These are phyloP conservation scores for Penicillium coffeae DNA, from an alignment of 495 filamentous ascomycete species.

Conservation along the genomic window DNA sequence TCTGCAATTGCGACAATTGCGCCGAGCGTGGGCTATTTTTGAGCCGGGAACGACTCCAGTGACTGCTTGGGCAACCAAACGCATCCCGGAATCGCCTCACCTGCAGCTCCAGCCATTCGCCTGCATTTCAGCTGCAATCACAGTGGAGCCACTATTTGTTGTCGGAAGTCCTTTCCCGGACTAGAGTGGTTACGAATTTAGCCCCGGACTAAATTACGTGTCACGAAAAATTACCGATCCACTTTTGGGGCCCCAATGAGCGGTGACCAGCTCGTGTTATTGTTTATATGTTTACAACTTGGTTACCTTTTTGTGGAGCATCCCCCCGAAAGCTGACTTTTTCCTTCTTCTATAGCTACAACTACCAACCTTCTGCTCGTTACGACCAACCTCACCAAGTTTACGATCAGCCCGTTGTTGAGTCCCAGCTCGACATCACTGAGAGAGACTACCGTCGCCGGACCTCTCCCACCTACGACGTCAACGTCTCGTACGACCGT, in stretches of 20 bases:
- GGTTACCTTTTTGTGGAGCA: conserved; percentile 6
- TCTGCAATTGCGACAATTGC: too few relatives aligned
- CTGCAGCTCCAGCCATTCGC: too few relatives aligned
- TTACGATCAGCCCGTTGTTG: conserved; percentile 48
- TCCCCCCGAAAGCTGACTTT: conserved; percentile 17
- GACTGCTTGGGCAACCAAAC: conserved; percentile 4
- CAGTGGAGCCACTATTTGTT: conserved; percentile 20
- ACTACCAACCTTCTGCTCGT: conserved; percentile 51
- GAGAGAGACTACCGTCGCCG: conserved; percentile 83
- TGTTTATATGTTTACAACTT: conserved; percentile 28
- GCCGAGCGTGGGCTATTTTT: too few relatives aligned
- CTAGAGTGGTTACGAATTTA: conserved; percentile 28
- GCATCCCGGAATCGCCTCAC: not conserved
- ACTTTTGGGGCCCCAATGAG: conserved; percentile 24
- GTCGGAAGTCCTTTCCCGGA: conserved; percentile 20
- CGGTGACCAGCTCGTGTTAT: conserved; percentile 28
- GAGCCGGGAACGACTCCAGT: not conserved
- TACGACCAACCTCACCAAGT: conserved; percentile 49
- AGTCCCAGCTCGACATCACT: conserved; percentile 70
- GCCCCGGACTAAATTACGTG: conserved; percentile 38
- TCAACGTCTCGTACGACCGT: conserved; percentile 56
- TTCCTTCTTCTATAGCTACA: conserved; percentile 39
- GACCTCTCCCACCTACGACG: conserved; percentile 64
- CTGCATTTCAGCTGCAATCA: not conserved
- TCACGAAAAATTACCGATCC: conserved; percentile 28